Percentiles rank a stretch among this genome's conserved stretches.
Evolutionary conservation across 306 rosid genomes (phyloP).

Genomic region (peach (Prunus persica)): Prunus_persica_NCBIv2 NC_034013.1:11197001-11197500

Average conservation of each 20-base stretch:
- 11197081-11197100: conserved; percentile 26
- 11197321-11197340: conserved; percentile 26
- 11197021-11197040: conserved; percentile 29
- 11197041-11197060: conserved; percentile 36
- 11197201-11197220: conserved; percentile 29
- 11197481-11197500: conserved; percentile 25
- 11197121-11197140: conserved; percentile 30
- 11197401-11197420: conserved; percentile 29
- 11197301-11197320: conserved; percentile 23
- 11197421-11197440: conserved; percentile 25
- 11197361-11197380: conserved; percentile 32
- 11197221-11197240: conserved; percentile 35
- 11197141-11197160: conserved; percentile 31
- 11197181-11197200: conserved; percentile 34
- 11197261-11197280: conserved; percentile 32
- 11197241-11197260: conserved; percentile 15
- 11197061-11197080: conserved; percentile 37
- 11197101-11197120: conserved; percentile 32
- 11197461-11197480: conserved; percentile 40
- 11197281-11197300: conserved; percentile 30
- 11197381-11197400: conserved; percentile 28
- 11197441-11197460: conserved; percentile 41
- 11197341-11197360: conserved; percentile 32
- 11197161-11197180: conserved; percentile 29
- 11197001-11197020: conserved; percentile 29